Percentiles rank a stretch among this genome's conserved stretches.
Conservation (phyloP, 2,329 filamentous ascomycete species). For the Paraphoma chrysanthemicola region DNA sequence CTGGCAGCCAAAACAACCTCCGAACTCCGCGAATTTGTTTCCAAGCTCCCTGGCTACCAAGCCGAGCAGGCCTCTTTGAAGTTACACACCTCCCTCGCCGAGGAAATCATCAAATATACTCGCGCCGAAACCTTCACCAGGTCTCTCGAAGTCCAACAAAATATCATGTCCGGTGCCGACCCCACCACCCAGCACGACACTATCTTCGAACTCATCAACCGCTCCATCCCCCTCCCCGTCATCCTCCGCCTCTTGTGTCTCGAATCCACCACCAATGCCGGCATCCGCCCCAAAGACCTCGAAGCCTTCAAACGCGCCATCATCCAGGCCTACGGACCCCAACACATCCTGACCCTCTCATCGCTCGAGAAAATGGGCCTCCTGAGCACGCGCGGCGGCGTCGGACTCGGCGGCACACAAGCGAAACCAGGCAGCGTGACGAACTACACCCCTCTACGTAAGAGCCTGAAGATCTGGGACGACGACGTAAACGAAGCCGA, state of each 20-base stretch:
- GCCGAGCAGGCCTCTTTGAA: conserved; percentile 93
- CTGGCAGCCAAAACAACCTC: conserved; percentile 81
- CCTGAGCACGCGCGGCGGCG: conserved; percentile 66
- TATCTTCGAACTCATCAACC: conserved; percentile 93
- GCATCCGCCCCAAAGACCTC: conserved; percentile 85
- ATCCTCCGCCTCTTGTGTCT: conserved; percentile 87
- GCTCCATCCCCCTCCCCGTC: conserved; percentile 79
- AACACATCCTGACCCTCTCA: conserved; percentile 88
- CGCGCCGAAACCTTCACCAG: conserved; percentile 88
- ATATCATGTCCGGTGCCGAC: conserved; percentile 88
- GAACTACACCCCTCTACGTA: conserved; percentile 88
- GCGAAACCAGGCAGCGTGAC: conserved; percentile 59
- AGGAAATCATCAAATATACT: conserved; percentile 95
- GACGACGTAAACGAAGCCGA: conserved; percentile 97
- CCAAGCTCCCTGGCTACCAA: conserved; percentile 88
- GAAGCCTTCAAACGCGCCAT: conserved; percentile 89
- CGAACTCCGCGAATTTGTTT: conserved; percentile 94
- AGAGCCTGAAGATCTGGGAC: conserved; percentile 85
- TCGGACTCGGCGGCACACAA: conserved; percentile 49
- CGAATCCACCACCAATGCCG: conserved; percentile 88
- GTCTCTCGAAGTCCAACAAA: conserved; percentile 92
- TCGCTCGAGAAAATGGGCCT: conserved; percentile 89
- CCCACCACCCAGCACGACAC: conserved; percentile 86
- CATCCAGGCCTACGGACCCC: conserved; percentile 91
- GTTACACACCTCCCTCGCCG: conserved; percentile 87